A percentile compares a stretch with the other conserved stretches of the same genome.
phyloP scores from a whole-genome alignment of 371 early-diverging fungal species.

The Haplosporangium sp. region DNA sequence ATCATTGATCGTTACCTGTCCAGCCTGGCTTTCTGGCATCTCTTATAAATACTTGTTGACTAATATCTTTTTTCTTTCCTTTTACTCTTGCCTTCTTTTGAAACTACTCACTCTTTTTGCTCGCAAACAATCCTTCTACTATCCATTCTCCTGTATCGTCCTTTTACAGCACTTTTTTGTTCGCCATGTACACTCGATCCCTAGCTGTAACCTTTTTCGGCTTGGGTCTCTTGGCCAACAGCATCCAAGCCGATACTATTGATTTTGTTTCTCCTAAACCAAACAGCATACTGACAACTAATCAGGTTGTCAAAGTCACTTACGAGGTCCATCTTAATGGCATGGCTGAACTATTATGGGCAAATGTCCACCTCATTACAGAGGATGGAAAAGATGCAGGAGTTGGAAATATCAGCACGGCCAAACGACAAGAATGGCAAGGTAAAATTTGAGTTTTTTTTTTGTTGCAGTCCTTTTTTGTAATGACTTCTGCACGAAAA shows the following conservation, averaged over 20 bases:
- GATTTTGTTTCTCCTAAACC: slow-evolving; percentile 27
- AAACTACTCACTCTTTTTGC: neutral
- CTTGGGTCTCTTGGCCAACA: slow-evolving; percentile 13
- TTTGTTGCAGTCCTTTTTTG: too few species aligned
- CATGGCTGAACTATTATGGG: slow-evolving; percentile 30
- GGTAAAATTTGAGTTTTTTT: slow-evolving; percentile 8
- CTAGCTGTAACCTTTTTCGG: slow-evolving; percentile 1
- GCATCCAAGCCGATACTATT: slow-evolving; percentile 18
- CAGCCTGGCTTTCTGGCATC: neutral
- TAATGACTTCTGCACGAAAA: too few species aligned
- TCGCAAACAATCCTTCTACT: neutral
- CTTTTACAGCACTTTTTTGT: neutral
- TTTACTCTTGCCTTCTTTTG: neutral
- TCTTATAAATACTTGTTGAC: neutral
- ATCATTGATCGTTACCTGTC: neutral
- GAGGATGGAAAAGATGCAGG: slow-evolving; percentile 45
- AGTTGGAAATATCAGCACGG: slow-evolving; percentile 20
- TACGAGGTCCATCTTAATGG: slow-evolving; percentile 43
- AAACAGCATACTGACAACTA: slow-evolving; percentile 9
- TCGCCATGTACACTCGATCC: slow-evolving; percentile 3
- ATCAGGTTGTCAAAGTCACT: slow-evolving; percentile 19
- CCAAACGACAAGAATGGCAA: slow-evolving; percentile 34
- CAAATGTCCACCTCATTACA: slow-evolving; percentile 40
- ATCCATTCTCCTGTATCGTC: neutral
- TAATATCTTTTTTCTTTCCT: neutral